Base-by-base conservation (phyloP, 805 yeast genomes). In the Lipomyces yamanashiensis region DNA sequence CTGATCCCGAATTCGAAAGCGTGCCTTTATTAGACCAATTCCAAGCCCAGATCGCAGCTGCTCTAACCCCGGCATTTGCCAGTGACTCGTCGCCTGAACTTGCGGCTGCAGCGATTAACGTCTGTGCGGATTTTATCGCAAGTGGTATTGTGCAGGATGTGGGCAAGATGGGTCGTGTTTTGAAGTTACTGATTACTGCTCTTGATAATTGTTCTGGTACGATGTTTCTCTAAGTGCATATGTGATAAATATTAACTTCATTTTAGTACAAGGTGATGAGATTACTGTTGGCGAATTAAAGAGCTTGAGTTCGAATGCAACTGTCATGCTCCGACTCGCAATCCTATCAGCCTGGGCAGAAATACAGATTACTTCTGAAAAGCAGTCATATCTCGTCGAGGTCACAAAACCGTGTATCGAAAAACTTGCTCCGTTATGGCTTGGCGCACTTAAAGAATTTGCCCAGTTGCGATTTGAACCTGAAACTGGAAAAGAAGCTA, bases 41-140 rank as follows among this genome's bases (percentile, higher is more conserved):
- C 71, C 97, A 95, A 71, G 98, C 98, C 0, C 97, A 91, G 70
- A 90, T 95, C 9, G 87, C 90, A 9, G 87, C 96, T 62, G 96
- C 98, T 0, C 80, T 93, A 61, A 83, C 91, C 54, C 97, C 98
- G 0, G 90, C 96, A 10, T 93, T 95, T 76, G 82, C 82, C 40
- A 78, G 82, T 2, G 92, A 87, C 19, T 87, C 92, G 61, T 86
- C 88, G 12, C 85, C 96, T 0, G 82, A 83, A 43, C 82, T 91
- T 0, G 92, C 93, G 0, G 84, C 89, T 23, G 84, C 83, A 58
- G 97, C 97, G 0, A 83, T 93, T 41, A 84, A 84, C 47, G 88
- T 92, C 1, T 85, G 89, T 43, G 92, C 96, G 0, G 86, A 86
- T 60, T 86, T 93, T 71, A 80, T 92, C 28, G 83, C 85, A 5